These are phyloP conservation scores for Abelmoschus esculentus DNA, from an alignment of 345 rosid species.

Conservation along the genomic window DNA sequence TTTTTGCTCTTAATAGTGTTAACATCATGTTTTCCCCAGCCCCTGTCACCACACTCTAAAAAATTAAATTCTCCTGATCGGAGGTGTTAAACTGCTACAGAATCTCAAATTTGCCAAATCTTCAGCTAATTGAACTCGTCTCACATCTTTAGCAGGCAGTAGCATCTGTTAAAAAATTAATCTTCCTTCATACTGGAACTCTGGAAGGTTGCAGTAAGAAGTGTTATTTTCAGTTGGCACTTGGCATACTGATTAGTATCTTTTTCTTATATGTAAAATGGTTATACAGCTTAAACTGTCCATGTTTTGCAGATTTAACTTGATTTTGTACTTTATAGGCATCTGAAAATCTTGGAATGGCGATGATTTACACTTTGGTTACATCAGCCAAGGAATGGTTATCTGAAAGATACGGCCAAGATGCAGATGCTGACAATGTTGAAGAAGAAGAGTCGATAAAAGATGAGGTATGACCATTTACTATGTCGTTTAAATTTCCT, in stretches of 20 bases:
- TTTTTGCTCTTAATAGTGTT: no score
- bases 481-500: neutral
- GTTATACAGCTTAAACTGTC: constrained; percentile 2
- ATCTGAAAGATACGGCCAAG: constrained; percentile 61
- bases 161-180: no score
- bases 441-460: constrained; percentile 4
- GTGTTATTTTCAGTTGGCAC: neutral
- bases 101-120: no score
- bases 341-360: constrained; percentile 93
- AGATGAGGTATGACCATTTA: constrained; percentile 2
- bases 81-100: no score
- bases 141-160: no score
- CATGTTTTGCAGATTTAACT: constrained; percentile 5
- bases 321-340: constrained; percentile 37
- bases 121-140: no score
- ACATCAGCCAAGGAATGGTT: constrained; percentile 93
- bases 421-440: neutral
- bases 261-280: neutral
- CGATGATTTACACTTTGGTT: constrained; percentile 88
- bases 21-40: no score
- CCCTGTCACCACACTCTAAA: no score
- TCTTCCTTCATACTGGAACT: neutral
- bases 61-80: no score
- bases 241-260: neutral
- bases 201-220: neutral